Evolutionary conservation across 2,329 filamentous ascomycete genomes (phyloP), one percentile per base, ranked within the genome.

Genomic region (Apiospora rasikravindrae): DNA sequence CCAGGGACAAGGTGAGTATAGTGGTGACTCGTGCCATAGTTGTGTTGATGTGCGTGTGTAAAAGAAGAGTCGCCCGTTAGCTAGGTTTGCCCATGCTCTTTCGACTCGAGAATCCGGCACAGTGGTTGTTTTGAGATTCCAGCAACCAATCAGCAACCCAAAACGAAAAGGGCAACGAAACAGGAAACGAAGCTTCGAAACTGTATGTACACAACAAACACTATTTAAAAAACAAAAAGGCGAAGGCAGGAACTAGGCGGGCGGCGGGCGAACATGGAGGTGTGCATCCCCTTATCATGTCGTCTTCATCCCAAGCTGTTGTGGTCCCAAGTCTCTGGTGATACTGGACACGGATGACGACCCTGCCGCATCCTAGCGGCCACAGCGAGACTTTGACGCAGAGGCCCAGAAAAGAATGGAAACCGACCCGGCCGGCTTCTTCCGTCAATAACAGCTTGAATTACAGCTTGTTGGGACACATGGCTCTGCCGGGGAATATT

Each of bases 321-420:
- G 44, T 69, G 67, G 44, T 69, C 67, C 47, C 67, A 49, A 49
- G 67, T 37, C 44, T 24, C 26, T 69, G 67, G 67, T 69, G 67
- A 69, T 49, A 69, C 44, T 49, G 4, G 10, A 22, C 47, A 69
- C 47, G 67, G 67, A 69, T 45, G 2, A 26, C 47, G 44, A 2
- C 26, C n/a, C 57, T 64, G 33, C 33, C 57, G 85, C 88, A 88
- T 90, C 69, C 79, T 77, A 11, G 87, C 89, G 19, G 87, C 87
- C 10, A 78, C 83, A n/a, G 78, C 77, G 67, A 49, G 44, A 37
- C 57, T 64, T 64, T 64, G 57, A n/a, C 57, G 57, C 57, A 64
- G 57, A 64, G 57, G 33, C 57, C 57, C 19, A 7, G 33, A 14
- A 64, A 14, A 40, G 19, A 40, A n/a, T 14, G 22, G 19, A n/a